Conservation (phyloP, 73 alveolate species). For the Paramecium octaurelia region DNA sequence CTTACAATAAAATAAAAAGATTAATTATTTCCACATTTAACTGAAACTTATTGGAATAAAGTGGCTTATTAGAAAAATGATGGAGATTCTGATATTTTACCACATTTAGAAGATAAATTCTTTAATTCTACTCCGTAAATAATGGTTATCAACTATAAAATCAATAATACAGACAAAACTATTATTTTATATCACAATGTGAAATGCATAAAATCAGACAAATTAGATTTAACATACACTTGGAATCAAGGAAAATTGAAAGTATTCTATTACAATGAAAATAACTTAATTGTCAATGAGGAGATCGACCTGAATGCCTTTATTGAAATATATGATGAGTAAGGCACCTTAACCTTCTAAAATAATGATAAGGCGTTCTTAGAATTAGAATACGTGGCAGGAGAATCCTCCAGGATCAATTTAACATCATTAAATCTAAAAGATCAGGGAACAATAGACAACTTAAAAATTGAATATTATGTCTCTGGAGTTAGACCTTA, state of each 20-base stretch:
- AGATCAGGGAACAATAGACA: background rate
- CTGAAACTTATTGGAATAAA: background rate
- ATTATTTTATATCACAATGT: background rate
- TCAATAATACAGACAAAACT: background rate
- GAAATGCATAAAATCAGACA: background rate
- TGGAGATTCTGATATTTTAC: slow-evolving; percentile 19
- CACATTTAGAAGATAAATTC: slow-evolving; percentile 44
- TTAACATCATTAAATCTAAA: background rate
- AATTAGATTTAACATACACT: background rate
- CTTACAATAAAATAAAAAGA: background rate
- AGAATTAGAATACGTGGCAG: slow-evolving; percentile 2
- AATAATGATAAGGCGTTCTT: background rate
- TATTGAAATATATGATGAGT: slow-evolving; percentile 16
- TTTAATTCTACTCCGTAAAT: background rate
- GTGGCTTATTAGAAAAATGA: background rate
- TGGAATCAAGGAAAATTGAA: background rate
- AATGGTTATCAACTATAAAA: background rate
- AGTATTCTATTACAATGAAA: background rate
- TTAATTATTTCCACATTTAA: background rate
- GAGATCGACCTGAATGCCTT: background rate
- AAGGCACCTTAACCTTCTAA: background rate
- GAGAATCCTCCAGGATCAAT: background rate
- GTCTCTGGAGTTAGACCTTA: background rate
- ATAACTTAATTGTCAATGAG: background rate
- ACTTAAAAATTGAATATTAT: background rate